These are phyloP conservation scores for Ophiosphaerella narmari DNA, from an alignment of 2,329 filamentous ascomycete genomes.

Conservation along the genomic window DNA sequence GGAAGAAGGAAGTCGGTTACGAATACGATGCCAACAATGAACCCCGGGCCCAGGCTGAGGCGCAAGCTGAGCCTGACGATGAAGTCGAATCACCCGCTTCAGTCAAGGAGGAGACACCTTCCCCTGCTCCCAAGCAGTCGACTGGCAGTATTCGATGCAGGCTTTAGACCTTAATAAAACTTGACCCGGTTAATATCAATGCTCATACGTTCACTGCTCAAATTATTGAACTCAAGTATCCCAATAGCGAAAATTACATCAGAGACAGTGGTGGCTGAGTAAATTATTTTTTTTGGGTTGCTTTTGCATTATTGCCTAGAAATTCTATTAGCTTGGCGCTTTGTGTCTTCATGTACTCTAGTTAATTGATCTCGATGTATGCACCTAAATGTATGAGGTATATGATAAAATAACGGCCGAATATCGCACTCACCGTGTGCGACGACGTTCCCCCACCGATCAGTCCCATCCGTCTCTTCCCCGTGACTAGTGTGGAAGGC, in stretches of 20 bases:
- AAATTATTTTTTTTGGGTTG: slow-evolving; percentile 11
- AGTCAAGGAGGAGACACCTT: background rate
- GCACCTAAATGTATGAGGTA: slow-evolving; percentile 30
- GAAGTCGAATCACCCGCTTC: slow-evolving; percentile 1
- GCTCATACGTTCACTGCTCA: background rate
- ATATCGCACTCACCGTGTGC: background rate
- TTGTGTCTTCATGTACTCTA: slow-evolving; percentile 29
- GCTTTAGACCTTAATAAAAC: background rate
- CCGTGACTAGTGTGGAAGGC: background rate
- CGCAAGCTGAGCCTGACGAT: slow-evolving; percentile 2
- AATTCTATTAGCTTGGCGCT: slow-evolving; percentile 19
- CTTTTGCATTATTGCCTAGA: slow-evolving; percentile 17
- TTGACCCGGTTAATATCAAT: background rate
- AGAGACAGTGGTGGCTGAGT: slow-evolving; percentile 18
- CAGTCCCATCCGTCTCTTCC: background rate
- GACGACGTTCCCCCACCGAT: background rate
- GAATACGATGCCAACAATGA: slow-evolving; percentile 17
- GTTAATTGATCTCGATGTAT: slow-evolving; percentile 13
- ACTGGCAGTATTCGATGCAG: slow-evolving; percentile 4
- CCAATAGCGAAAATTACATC: slow-evolving; percentile 10
- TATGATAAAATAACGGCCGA: slow-evolving; percentile 16
- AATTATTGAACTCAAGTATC: background rate
- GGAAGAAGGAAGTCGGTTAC: slow-evolving; percentile 19
- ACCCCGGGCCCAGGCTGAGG: background rate
- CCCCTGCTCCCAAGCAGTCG: slow-evolving; percentile 4